Evolutionary conservation across 345 rosid genomes (phyloP), one percentile per base, ranked within the genome.

Genomic region (Fremontodendron californicum): DNA sequence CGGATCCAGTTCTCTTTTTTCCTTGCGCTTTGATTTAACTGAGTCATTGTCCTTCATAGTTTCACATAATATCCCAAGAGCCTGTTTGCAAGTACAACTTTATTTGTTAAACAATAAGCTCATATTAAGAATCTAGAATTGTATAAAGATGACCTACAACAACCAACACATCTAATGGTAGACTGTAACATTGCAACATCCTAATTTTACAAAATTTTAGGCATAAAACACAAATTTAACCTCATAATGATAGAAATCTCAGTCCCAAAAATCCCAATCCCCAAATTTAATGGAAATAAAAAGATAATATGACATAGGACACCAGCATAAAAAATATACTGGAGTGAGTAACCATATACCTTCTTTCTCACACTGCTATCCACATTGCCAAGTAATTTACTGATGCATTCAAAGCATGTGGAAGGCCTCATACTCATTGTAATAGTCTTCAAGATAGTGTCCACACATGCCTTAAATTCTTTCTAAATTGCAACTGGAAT

Each of bases 31-130:
- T 51, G 74, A 37, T 52, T 80, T 90, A 49, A 75, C 80, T 57
- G 89, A 76, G 62, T 77, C 86, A 40, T 64, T 86, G 66, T 82
- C 89, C 87, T 86, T 92, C 63, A 89, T 64, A 33, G 90, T 89
- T 70, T 88, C 92, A 83, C 88, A 84, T 76, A 96, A 83, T 82
- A 93, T 90, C 51, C 89, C 88, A 76, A 96, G 94, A 79, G 90
- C 97, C 99, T 93, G 90, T 76, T 65, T 73, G 39, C 61, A 77
- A 62, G 52, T 40, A 55, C 6, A 73, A 54, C 37, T 46, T 69
- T 69, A 70, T 48, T 46, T 4, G 60, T 71, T 31, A 57, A 54
- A 71, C 27, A 40, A 73, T 61, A 25, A 63, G 21, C 29, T 70
- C 25, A 5, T 43, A 35, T 42, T 29, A 78, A 35, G 51, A 66